Evolutionary conservation across 805 yeast species (phyloP).

Genomic region (Hanseniaspora osmophila): DNA sequence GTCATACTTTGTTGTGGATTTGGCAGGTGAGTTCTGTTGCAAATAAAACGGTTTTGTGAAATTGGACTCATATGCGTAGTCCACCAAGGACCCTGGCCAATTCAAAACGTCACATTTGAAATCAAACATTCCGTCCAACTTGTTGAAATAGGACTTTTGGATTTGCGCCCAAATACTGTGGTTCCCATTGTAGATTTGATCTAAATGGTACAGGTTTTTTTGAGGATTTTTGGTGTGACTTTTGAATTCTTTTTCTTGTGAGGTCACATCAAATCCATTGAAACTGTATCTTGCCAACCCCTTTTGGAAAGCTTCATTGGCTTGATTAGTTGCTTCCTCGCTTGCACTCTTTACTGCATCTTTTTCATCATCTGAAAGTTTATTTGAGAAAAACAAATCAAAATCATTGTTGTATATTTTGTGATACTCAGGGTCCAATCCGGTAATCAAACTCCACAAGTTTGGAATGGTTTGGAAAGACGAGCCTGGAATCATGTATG

Average conservation of each 20-base stretch:
- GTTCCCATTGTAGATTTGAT: slow-evolving; percentile 66
- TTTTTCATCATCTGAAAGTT: not conserved
- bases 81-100: slow-evolving; percentile 63
- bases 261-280: not conserved
- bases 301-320: not conserved
- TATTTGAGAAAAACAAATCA: slow-evolving; percentile 27
- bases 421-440: slow-evolving; percentile 67
- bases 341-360: not conserved
- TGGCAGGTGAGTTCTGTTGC: not conserved
- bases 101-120: slow-evolving; percentile 67
- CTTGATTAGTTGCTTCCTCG: slow-evolving; percentile 13
- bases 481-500: slow-evolving; percentile 76
- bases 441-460: slow-evolving; percentile 85
- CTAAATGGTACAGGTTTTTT: slow-evolving; percentile 15
- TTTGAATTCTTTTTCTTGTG: not conserved
- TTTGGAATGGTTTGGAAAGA: slow-evolving; percentile 87
- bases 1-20: not conserved
- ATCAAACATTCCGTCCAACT: slow-evolving; percentile 23
- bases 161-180: slow-evolving; percentile 84
- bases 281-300: slow-evolving; percentile 20
- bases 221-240: too few species aligned
- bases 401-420: slow-evolving; percentile 74
- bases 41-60: not conserved
- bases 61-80: not conserved
- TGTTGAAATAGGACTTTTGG: slow-evolving; percentile 20